Evolutionary conservation across 2,329 filamentous ascomycete species (phyloP).

Genomic region (Metarhizium robertsii): DNA sequence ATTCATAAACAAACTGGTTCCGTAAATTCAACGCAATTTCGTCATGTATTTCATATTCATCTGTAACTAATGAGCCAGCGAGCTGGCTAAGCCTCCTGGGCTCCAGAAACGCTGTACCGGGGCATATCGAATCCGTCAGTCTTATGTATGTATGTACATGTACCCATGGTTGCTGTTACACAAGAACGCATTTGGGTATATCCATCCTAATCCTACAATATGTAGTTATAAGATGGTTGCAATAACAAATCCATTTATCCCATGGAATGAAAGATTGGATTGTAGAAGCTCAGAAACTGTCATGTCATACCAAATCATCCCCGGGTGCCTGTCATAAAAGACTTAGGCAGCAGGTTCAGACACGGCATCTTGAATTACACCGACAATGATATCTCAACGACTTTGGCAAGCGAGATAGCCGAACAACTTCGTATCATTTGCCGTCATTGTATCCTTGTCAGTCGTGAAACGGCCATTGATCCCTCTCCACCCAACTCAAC

Average conservation of each 20-base stretch:
- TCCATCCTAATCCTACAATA: conserved; percentile 17
- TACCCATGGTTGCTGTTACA: neutral
- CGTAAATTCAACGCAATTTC: neutral
- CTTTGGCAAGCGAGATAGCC: neutral
- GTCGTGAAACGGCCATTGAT: neutral
- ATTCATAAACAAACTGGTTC: neutral
- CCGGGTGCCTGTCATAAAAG: neutral
- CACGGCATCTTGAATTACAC: neutral
- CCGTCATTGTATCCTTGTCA: neutral
- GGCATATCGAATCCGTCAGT: neutral
- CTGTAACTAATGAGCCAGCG: neutral
- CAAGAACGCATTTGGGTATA: conserved; percentile 18
- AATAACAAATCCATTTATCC: neutral
- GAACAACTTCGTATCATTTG: neutral
- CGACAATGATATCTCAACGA: neutral
- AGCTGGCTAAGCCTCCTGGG: neutral
- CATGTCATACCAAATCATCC: neutral
- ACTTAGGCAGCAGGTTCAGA: neutral
- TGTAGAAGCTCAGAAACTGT: neutral
- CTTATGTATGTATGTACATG: neutral
- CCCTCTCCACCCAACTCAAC: neutral
- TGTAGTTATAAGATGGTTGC: neutral
- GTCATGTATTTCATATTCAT: neutral
- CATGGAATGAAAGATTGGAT: neutral
- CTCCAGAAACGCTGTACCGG: neutral